Evolutionary conservation across 805 yeast species (phyloP).

Genomic region (Lipomyces chichibuensis): DNA sequence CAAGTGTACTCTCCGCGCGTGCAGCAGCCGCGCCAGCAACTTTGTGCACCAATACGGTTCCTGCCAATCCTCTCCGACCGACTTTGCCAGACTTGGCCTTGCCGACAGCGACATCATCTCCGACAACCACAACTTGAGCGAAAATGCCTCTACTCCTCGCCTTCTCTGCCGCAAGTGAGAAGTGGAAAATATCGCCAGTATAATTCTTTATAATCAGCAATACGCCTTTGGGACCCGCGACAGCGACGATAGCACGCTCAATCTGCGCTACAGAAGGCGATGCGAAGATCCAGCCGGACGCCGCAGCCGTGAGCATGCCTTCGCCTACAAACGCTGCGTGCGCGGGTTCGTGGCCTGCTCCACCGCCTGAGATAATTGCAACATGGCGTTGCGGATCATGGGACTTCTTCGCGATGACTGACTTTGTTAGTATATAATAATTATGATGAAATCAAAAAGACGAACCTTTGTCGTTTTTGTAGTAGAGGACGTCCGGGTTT

Average conservation of each 20-base stretch:
- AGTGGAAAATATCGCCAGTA: slow-evolving; percentile 92
- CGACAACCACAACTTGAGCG: slow-evolving; percentile 74
- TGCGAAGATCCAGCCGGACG: slow-evolving; percentile 89
- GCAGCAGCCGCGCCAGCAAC: slow-evolving; percentile 74
- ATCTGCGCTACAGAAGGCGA: slow-evolving; percentile 94
- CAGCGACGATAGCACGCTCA: slow-evolving; percentile 57
- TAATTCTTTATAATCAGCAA: slow-evolving; percentile 84
- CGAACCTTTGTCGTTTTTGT: slow-evolving; percentile 61
- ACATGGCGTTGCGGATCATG: slow-evolving; percentile 46
- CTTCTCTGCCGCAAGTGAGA: slow-evolving; percentile 88
- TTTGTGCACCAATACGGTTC: slow-evolving; percentile 85
- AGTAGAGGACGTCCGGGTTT: slow-evolving; percentile 58
- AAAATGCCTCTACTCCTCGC: slow-evolving; percentile 76
- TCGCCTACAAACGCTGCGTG: slow-evolving; percentile 91
- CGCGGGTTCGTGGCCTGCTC: slow-evolving; percentile 93
- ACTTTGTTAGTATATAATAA: neutral
- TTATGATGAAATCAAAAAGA: slow-evolving; percentile 36
- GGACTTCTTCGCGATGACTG: slow-evolving; percentile 39
- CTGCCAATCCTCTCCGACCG: slow-evolving; percentile 93
- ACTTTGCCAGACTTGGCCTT: slow-evolving; percentile 84
- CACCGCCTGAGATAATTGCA: slow-evolving; percentile 85
- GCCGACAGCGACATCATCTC: slow-evolving; percentile 96
- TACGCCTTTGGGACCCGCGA: slow-evolving; percentile 55
- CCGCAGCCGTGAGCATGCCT: slow-evolving; percentile 83
- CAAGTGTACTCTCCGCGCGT: slow-evolving; percentile 49